Base-by-base conservation (phyloP, 257 asterid species). In the Nicotiana tomentosiformis region DNA sequence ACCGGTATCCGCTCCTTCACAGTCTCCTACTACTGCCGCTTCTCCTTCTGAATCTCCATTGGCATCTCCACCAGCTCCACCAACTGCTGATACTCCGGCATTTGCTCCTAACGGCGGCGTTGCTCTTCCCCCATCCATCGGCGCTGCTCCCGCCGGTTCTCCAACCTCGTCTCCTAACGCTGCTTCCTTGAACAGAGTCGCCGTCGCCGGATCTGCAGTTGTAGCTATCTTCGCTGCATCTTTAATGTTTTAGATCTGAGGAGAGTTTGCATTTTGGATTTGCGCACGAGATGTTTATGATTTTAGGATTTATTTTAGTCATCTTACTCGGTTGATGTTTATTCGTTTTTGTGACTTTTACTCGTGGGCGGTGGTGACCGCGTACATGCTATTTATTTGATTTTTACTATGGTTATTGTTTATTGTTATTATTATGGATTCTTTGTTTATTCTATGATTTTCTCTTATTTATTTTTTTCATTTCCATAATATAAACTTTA, bases 181-280 rank as follows among this genome's bases (percentile, higher is more conserved):
- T 16, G 91, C 92, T 23, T 29, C 89, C 0, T 84, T 88, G 78
- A 89, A 88, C 87, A 79, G 89, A 86, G 81, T 90, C 46, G 85
- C 90, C 23, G 23, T 88, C 29, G 91, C 89, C 32, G 94, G 94
- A 90, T 90, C 93, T 74, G 89, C 87, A 17, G 90, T 82, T 7
- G 82, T 82, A 35, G 90, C 83, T 18, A 37, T 89, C 83, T 23
- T 89, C 32, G 86, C 88, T 82, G 90, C 91, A 37, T 89, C 90
- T 53, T 32, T 87, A 70, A 51, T 88, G 88, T 72, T 90, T 65
- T 90, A 88, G 88, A 86, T 86, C 85, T 87, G 68, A 49, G 35
- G 10, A 23, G 37, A 49, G 30, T 16, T 49, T 68, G 60, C 69
- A 7, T 55, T 43, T 43, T 51, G 55, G 57, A 70, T 79, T 74